A percentile compares a stretch with the other conserved stretches of the same genome.
These are phyloP conservation scores for Leptographium radiaticola DNA, from an alignment of 2,329 filamentous ascomycete species.

Conservation along the genomic window DNA sequence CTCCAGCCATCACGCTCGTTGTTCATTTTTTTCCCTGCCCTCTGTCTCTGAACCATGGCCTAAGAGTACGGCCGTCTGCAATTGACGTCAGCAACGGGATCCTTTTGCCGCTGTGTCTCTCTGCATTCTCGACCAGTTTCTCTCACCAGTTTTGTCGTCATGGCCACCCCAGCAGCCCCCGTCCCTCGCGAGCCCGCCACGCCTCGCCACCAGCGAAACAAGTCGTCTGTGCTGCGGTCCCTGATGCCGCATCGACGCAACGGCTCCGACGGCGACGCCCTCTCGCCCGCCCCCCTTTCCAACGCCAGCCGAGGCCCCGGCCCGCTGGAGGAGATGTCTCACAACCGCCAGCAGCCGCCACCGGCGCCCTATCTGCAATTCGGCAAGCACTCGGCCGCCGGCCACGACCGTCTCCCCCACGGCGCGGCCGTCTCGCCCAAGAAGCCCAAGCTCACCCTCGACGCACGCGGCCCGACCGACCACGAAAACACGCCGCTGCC, in stretches of 20 bases:
- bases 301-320: constrained; percentile 16
- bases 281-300: constrained; percentile 16
- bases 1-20: not conserved
- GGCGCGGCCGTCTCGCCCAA: constrained; percentile 32
- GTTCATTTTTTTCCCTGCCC: not conserved
- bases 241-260: constrained; percentile 35
- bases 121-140: not conserved
- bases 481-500: not conserved
- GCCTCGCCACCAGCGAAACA: constrained; percentile 26
- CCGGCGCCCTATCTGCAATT: constrained; percentile 12
- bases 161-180: not conserved
- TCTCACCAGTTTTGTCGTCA: no score
- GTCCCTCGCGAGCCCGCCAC: not conserved
- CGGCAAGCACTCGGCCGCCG: not conserved
- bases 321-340: constrained; percentile 39
- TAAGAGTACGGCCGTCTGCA: not conserved
- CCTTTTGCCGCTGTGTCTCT: not conserved
- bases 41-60: not conserved
- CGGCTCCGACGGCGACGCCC: constrained; percentile 28
- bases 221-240: constrained; percentile 35
- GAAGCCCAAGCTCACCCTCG: constrained; percentile 45
- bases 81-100: not conserved
- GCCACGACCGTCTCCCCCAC: not conserved
- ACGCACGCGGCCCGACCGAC: not conserved
- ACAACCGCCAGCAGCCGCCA: constrained; percentile 35